Percentiles rank a stretch among this genome's conserved stretches.
Evolutionary conservation across 2,329 filamentous ascomycete species (phyloP).

Genomic region (Pyrenophora tritici-repentis): DNA sequence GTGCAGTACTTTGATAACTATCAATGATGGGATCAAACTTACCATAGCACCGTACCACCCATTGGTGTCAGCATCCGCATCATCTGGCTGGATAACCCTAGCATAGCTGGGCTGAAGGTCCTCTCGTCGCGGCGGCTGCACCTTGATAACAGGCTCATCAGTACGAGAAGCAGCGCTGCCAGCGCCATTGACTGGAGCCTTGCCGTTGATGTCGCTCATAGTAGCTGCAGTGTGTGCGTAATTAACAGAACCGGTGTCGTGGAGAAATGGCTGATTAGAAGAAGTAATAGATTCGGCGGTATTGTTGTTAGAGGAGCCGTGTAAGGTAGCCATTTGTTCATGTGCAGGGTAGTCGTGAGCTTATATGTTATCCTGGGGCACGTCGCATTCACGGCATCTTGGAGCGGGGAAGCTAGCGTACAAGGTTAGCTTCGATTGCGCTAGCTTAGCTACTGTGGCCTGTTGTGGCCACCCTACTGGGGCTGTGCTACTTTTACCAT

Average conservation of each 20-base stretch:
- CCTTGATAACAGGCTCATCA: constrained; percentile 55
- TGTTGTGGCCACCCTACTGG: constrained; percentile 16
- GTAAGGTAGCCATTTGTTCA: constrained; percentile 15
- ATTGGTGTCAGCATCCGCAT: constrained; percentile 70
- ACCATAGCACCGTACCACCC: constrained; percentile 87
- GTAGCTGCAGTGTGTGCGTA: constrained; percentile 15
- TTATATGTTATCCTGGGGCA: constrained; percentile 25
- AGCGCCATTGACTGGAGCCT: constrained; percentile 38
- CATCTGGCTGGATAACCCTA: constrained; percentile 64
- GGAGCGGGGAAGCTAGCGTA: constrained; percentile 30
- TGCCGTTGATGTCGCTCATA: constrained; percentile 47
- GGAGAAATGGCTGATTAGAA: constrained; percentile 33
- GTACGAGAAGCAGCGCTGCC: constrained; percentile 9
- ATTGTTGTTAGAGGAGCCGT: constrained; percentile 13
- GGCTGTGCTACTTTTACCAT: constrained; percentile 21
- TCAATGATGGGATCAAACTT: constrained; percentile 6
- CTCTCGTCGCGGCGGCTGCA: constrained; percentile 79
- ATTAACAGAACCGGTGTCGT: constrained; percentile 16
- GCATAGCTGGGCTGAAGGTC: constrained; percentile 87
- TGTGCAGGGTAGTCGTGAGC: constrained; percentile 10
- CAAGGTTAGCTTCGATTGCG: constrained; percentile 6
- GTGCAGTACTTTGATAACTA: no score
- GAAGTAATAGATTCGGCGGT: constrained; percentile 30
- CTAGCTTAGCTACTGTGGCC: neutral
- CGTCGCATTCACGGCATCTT: constrained; percentile 6